Percentiles rank a stretch among this genome's conserved stretches.
Conservation (phyloP, 2,329 filamentous ascomycete species). For the Colletotrichum sp. region DNA sequence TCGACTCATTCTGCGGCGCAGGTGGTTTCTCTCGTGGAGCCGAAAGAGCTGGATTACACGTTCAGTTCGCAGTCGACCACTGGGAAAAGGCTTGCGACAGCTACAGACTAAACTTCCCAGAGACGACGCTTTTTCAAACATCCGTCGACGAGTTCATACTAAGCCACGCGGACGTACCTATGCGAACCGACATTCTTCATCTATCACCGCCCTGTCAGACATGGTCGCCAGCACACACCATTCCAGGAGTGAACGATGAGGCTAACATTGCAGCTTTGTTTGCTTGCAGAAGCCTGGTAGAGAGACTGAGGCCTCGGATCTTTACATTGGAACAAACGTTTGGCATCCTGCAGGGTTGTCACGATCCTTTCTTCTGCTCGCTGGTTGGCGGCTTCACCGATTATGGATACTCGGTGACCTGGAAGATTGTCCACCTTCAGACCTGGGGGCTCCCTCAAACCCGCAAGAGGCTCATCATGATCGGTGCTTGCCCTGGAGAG, state of each 20-base stretch:
- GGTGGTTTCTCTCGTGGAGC: conserved; percentile 76
- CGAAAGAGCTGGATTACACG: conserved; percentile 56
- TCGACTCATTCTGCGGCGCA: conserved; percentile 75
- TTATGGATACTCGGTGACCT: conserved; percentile 72
- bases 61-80: conserved; percentile 70
- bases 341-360: conserved; percentile 57
- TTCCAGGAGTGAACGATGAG: conserved; percentile 63
- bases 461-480: conserved; percentile 58
- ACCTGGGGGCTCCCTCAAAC: conserved; percentile 57
- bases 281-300: conserved; percentile 59
- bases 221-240: conserved; percentile 75
- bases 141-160: conserved; percentile 56
- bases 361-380: conserved; percentile 62
- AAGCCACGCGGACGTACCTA: conserved; percentile 25
- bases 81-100: conserved; percentile 60
- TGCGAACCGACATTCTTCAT: conserved; percentile 72
- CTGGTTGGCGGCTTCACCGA: conserved; percentile 70
- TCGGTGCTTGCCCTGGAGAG: conserved; percentile 72
- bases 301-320: conserved; percentile 66
- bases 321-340: conserved; percentile 83
- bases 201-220: conserved; percentile 80
- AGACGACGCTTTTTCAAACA: conserved; percentile 51
- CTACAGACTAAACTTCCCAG: conserved; percentile 63
- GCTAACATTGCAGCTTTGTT: conserved; percentile 68
- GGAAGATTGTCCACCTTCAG: conserved; percentile 62